These are phyloP conservation scores for Chlorella sorokiniana DNA, from an alignment of 139 green algal genomes.

Conservation along the genomic window DNA sequence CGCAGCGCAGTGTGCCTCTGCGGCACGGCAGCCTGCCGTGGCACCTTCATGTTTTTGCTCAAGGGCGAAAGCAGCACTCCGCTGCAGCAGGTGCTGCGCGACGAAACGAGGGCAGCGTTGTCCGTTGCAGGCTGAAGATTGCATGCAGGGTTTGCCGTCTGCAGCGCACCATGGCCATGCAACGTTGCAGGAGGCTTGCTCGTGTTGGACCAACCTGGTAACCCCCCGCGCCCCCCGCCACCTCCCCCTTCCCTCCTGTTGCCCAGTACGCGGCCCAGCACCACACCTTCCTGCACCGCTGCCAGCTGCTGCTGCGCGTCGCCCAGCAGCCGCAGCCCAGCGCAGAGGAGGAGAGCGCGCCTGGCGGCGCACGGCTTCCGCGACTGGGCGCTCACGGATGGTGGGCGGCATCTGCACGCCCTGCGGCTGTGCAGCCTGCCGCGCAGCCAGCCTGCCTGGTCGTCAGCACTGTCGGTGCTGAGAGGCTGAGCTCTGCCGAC, in stretches of 20 bases:
- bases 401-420: background rate
- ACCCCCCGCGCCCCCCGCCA: constrained; percentile 52
- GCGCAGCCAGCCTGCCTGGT: background rate
- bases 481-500: too few species aligned
- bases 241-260: constrained; percentile 55
- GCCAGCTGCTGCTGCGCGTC: constrained; percentile 65
- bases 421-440: background rate
- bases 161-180: too few species aligned
- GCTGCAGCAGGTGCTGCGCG: constrained; percentile 9
- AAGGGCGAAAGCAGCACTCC: background rate
- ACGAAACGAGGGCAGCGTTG: too few species aligned
- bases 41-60: constrained; percentile 67
- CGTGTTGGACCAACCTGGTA: background rate
- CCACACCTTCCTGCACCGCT: constrained; percentile 79
- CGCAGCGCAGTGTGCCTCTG: constrained; percentile 79
- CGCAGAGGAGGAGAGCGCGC: constrained; percentile 52
- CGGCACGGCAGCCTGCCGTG: constrained; percentile 63
- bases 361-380: constrained; percentile 51
- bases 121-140: too few species aligned
- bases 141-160: too few species aligned
- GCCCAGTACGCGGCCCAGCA: constrained; percentile 53
- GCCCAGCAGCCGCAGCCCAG: constrained; percentile 38
- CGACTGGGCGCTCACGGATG: constrained; percentile 47
- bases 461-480: too few species aligned
- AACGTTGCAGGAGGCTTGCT: background rate